Evolutionary conservation across 257 asterid genomes (phyloP).

Genomic region (Nicotiana obtusifolia): DNA sequence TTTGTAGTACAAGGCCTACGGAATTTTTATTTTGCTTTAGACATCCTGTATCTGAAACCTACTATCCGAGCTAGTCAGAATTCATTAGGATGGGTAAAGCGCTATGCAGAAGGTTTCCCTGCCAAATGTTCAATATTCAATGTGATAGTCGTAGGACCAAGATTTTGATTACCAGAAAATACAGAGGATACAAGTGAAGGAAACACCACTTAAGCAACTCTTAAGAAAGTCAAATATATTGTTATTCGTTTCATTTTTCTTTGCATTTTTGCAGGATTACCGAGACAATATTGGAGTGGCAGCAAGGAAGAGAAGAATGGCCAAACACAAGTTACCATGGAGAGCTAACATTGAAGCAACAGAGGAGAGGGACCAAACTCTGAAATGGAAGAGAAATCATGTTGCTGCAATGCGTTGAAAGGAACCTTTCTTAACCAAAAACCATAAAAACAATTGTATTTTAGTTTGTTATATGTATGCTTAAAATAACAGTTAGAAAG

Average conservation of each 20-base stretch:
- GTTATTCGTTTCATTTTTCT: not conserved
- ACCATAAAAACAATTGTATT: not conserved
- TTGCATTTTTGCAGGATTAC: constrained; percentile 5
- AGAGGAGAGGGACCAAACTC: constrained; percentile 11
- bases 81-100: too few relatives aligned
- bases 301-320: constrained; percentile 19
- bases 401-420: constrained; percentile 8
- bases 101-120: too few relatives aligned
- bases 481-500: too few relatives aligned
- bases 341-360: constrained; percentile 7
- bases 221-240: not conserved
- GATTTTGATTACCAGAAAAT: not conserved
- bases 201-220: not conserved
- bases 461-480: not conserved
- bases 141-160: not conserved
- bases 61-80: too few relatives aligned
- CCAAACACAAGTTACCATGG: constrained; percentile 19
- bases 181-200: not conserved
- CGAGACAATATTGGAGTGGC: constrained; percentile 21
- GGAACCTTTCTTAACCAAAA: not conserved
- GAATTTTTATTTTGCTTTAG: not conserved
- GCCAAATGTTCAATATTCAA: not conserved
- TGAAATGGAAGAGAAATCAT: constrained; percentile 25
- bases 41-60: not conserved
- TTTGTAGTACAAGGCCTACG: not conserved